Percentiles rank a stretch among this genome's conserved stretches.
Conservation (phyloP, 495 filamentous ascomycete genomes). For the Tuber melanosporum region DNA sequence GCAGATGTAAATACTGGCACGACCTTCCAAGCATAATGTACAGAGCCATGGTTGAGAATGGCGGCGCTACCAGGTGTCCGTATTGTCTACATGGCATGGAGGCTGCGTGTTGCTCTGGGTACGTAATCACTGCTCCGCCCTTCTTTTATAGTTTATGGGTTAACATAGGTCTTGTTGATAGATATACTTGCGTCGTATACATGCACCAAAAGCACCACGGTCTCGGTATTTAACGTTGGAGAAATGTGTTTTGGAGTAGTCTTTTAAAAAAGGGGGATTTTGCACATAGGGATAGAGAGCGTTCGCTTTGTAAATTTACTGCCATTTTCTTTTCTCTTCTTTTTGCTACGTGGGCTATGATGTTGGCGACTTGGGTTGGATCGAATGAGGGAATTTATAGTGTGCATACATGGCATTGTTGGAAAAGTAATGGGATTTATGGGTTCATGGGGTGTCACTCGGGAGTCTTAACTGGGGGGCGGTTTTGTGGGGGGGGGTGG, state of each 20-base stretch:
- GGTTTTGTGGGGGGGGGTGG: background rate
- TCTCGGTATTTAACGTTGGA: background rate
- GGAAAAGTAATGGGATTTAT: background rate
- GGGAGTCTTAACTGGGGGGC: background rate
- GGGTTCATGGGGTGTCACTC: background rate
- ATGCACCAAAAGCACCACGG: constrained; percentile 41
- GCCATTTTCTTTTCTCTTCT: background rate
- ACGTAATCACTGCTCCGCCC: constrained; percentile 41
- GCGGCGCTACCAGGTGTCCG: constrained; percentile 58
- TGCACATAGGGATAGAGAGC: background rate
- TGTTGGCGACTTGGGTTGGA: background rate
- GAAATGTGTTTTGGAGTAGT: background rate
- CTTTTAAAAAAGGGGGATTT: background rate
- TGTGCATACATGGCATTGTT: background rate
- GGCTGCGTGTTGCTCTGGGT: constrained; percentile 64
- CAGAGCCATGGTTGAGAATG: constrained; percentile 60
- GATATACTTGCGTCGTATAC: constrained; percentile 41
- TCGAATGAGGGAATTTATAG: background rate
- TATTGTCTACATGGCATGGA: constrained; percentile 76
- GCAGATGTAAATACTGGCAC: constrained; percentile 73
- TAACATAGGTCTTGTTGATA: constrained; percentile 18
- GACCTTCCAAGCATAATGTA: constrained; percentile 71
- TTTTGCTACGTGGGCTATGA: background rate
- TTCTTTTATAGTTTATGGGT: background rate
- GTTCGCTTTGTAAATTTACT: constrained; percentile 3